Conservation (phyloP, 345 rosid genomes). For the Citrus maxima region DNA sequence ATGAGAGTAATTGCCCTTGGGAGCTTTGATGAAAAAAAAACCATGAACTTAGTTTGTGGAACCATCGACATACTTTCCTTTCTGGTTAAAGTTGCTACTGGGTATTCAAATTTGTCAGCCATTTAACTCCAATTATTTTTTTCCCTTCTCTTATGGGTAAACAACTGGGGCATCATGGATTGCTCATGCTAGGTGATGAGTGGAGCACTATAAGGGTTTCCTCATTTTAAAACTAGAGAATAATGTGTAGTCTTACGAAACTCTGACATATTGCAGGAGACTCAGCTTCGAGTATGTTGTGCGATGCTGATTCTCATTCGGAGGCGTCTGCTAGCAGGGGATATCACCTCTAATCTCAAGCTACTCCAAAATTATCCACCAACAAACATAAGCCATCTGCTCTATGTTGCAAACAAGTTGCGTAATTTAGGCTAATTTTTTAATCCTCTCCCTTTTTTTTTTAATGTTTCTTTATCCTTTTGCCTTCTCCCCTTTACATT, state of each 20-base stretch:
- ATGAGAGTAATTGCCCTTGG: background rate
- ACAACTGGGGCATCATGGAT: background rate
- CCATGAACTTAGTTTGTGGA: background rate
- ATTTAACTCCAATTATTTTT: background rate
- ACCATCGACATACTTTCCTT: background rate
- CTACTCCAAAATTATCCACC: conserved; percentile 80
- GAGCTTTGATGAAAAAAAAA: background rate
- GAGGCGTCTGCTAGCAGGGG: conserved; percentile 78
- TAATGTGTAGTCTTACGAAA: conserved; percentile 2
- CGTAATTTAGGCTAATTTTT: conserved; percentile 35
- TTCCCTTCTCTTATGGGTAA: background rate
- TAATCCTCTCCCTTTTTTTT: background rate
- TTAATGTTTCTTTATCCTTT: background rate
- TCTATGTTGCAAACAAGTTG: conserved; percentile 89
- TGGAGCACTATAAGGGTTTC: background rate
- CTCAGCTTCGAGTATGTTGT: conserved; percentile 84
- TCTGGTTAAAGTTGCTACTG: background rate
- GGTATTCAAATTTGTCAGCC: background rate
- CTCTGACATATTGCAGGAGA: conserved; percentile 57
- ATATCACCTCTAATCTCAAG: conserved; percentile 77
- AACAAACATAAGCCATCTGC: conserved; percentile 76
- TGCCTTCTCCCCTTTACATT: background rate
- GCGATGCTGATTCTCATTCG: conserved; percentile 89
- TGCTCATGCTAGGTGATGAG: background rate
- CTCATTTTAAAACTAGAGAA: background rate